phyloP scores from a whole-genome alignment of 2,329 filamentous ascomycete genomes.

The Xylariaceae sp. region DNA sequence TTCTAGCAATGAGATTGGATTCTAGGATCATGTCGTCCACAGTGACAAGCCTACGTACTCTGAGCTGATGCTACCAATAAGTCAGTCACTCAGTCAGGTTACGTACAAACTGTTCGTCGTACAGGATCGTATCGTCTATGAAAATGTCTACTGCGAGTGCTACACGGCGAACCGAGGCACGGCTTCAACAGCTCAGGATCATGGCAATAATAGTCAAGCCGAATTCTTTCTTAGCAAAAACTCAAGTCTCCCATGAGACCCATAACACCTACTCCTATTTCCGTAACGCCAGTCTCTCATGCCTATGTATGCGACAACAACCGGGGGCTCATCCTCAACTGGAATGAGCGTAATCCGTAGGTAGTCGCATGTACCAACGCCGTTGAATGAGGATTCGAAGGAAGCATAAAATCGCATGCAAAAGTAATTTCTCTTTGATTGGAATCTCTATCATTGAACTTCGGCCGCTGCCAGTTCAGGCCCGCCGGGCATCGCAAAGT shows the following conservation, averaged over 20 bases:
- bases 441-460: constrained; percentile 25
- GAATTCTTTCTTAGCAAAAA: neutral
- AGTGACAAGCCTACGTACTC: too few relatives aligned
- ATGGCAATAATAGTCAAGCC: neutral
- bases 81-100: too few relatives aligned
- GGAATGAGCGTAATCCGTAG: neutral
- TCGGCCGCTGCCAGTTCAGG: constrained; percentile 53
- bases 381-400: constrained; percentile 20
- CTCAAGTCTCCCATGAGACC: too few relatives aligned
- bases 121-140: neutral
- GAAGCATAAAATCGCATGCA: constrained; percentile 17
- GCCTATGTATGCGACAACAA: constrained; percentile 5
- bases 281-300: constrained; percentile 14
- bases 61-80: too few relatives aligned
- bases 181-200: neutral
- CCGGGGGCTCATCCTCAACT: constrained; percentile 1
- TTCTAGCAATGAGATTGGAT: neutral
- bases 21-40: neutral
- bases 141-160: constrained; percentile 1
- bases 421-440: constrained; percentile 4
- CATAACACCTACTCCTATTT: constrained; percentile 1
- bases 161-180: neutral
- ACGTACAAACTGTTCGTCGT: neutral
- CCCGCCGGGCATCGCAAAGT: constrained; percentile 55
- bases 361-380: constrained; percentile 23